These are phyloP conservation scores for Gigaspora rosea DNA, from an alignment of 192 early-diverging fungal genomes.

Conservation along the genomic window DNA sequence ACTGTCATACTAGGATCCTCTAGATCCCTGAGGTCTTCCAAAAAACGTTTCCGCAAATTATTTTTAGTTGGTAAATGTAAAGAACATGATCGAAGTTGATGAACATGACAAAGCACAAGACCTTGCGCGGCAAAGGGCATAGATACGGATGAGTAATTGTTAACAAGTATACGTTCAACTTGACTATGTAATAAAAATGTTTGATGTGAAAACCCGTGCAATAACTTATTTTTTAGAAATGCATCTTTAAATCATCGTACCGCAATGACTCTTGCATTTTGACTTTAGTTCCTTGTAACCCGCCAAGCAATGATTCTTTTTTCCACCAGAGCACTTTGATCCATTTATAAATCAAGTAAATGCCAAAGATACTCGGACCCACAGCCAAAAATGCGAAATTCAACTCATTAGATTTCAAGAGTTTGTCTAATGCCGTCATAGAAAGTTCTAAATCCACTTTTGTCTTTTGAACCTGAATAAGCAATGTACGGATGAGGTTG, in stretches of 20 bases:
- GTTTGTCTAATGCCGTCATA: conserved; percentile 90
- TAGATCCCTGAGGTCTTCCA: conserved; percentile 81
- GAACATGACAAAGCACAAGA: conserved; percentile 63
- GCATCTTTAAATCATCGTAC: conserved; percentile 51
- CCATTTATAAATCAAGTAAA: conserved; percentile 48
- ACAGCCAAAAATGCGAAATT: conserved; percentile 91
- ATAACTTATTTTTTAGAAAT: not conserved
- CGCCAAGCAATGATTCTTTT: conserved; percentile 44
- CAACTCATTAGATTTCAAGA: conserved; percentile 91
- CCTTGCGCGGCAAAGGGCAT: conserved; percentile 48
- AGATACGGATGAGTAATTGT: conserved; percentile 38
- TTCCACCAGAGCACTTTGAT: conserved; percentile 43
- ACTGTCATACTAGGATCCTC: conserved; percentile 58
- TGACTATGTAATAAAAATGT: not conserved
- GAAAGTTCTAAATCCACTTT: conserved; percentile 93
- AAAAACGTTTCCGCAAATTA: conserved; percentile 59
- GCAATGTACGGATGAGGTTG: conserved; percentile 67
- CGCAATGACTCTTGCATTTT: conserved; percentile 48
- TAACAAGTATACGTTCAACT: conserved; percentile 33
- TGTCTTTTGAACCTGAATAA: conserved; percentile 90
- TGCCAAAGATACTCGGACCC: conserved; percentile 66
- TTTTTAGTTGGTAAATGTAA: conserved; percentile 45
- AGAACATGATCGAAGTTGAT: conserved; percentile 56
- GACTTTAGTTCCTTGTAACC: conserved; percentile 40
- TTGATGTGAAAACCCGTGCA: not conserved